Base-by-base conservation (phyloP, 352 stramenopile species). In the Pythium utonaiense region DNA sequence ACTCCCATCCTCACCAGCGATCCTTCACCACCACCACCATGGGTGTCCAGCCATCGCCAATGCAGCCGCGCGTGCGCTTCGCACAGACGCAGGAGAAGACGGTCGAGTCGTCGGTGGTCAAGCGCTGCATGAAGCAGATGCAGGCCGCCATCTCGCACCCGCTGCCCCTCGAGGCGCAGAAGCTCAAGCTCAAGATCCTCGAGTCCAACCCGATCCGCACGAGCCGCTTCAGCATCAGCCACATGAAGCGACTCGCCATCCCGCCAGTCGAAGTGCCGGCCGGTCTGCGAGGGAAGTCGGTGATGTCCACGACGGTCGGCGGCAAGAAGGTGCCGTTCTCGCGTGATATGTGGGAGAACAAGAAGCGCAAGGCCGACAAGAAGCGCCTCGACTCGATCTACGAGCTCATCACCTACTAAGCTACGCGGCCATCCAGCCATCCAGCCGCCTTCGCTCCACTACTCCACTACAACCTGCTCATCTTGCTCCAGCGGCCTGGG, bases 311-410 rank as follows among this genome's bases (percentile, higher is more conserved):
- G 16, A 53, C 81, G 24, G 79, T 89, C 28, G 70, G 63, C 27
- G 79, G 79, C 48, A 76, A 81, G 58, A 82, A 78, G 40, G 75
- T 89, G 61, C 77, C 79, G 16, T 83, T 82, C 66, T 85, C 76
- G 24, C 73, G 75, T 28, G 58, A 78, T 59, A 89, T 88, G 78
- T 88, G 76, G 76, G 72, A 86, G 64, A 86, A 81, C 42, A 65
- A 74, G 49, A 88, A 88, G 70, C 63, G 63, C 53, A 65, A 66
- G 57, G 63, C 57, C 31, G 51, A 70, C 24, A 65, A 66, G 57
- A 70, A 53, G 17, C 63, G 63, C 22, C 63, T 70, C 57, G 63
- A 70, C 53, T 57, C 63, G 34, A 61, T 70, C 63, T 66, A 59
- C 53, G 63, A 70, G 57, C 36, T 62, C 40, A 63, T 70, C 52